Percentiles rank a stretch among this genome's conserved stretches.
phyloP scores from a whole-genome alignment of 2,329 filamentous ascomycete genomes.

The Cytospora leucostoma region DNA sequence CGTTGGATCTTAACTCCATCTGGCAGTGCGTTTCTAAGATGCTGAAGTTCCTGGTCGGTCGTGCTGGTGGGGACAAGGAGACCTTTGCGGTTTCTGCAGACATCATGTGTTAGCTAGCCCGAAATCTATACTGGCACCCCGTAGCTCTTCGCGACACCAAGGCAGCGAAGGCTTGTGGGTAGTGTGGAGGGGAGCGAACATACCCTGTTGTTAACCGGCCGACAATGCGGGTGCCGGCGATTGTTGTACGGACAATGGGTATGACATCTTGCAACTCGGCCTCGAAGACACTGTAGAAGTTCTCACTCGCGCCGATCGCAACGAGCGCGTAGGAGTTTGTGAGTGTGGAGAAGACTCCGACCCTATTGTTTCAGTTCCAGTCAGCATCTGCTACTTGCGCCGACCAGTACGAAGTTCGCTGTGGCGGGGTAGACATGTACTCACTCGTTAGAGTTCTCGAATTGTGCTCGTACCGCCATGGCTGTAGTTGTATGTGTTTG shows the following conservation, averaged over 20 bases:
- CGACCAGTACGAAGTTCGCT: slow-evolving; percentile 27
- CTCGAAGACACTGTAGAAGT: slow-evolving; percentile 99
- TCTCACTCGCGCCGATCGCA: slow-evolving; percentile 92
- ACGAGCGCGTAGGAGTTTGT: slow-evolving; percentile 97
- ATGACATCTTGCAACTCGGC: slow-evolving; percentile 96
- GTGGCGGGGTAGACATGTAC: slow-evolving; percentile 39
- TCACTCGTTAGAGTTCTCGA: slow-evolving; percentile 91
- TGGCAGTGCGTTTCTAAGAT: slow-evolving; percentile 91
- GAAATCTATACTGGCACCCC: not conserved
- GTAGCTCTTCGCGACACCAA: not conserved
- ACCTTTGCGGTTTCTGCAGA: slow-evolving; percentile 82
- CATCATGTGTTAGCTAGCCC: slow-evolving; percentile 25
- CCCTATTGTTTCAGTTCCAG: slow-evolving; percentile 53
- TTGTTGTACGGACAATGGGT: slow-evolving; percentile 94
- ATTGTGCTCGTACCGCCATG: slow-evolving; percentile 73
- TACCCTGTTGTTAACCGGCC: slow-evolving; percentile 92
- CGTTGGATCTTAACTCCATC: slow-evolving; percentile 92
- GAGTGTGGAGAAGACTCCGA: slow-evolving; percentile 94
- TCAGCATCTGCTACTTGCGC: slow-evolving; percentile 30
- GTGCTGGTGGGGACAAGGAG: slow-evolving; percentile 94
- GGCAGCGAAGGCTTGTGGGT: not conserved
- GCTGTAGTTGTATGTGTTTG: slow-evolving; percentile 33
- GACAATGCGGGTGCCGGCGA: slow-evolving; percentile 94
- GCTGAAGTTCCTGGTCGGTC: slow-evolving; percentile 96
- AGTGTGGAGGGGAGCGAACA: slow-evolving; percentile 33